These are phyloP conservation scores for Coniochaeta hoffmannii DNA, from an alignment of 2,329 filamentous ascomycete genomes.

Conservation along the genomic window DNA sequence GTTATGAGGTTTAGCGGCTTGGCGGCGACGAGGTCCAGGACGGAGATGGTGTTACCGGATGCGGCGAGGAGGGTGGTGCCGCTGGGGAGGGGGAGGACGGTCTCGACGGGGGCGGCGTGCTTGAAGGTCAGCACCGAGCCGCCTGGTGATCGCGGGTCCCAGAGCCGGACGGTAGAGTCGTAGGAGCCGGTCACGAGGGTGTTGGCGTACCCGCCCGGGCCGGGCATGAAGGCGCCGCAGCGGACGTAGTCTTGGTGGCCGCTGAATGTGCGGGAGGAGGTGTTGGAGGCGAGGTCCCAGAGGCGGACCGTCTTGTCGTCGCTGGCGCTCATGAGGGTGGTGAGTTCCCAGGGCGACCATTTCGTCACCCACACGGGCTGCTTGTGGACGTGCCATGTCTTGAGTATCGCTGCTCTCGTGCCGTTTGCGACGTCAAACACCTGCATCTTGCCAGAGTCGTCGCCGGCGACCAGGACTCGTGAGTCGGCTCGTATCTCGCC, in stretches of 20 bases:
- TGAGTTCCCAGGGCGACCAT: conserved; percentile 86
- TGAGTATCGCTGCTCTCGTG: conserved; percentile 76
- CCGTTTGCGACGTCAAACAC: conserved; percentile 72
- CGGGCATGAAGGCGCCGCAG: conserved; percentile 77
- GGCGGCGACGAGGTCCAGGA: conserved; percentile 87
- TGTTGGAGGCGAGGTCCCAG: conserved; percentile 84
- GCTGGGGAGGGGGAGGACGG: conserved; percentile 78
- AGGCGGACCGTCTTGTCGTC: conserved; percentile 89
- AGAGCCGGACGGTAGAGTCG: conserved; percentile 85
- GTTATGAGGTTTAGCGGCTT: conserved; percentile 79
- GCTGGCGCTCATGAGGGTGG: conserved; percentile 77
- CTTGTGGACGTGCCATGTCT: conserved; percentile 92
- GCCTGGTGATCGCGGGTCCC: conserved; percentile 75
- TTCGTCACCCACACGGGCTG: conserved; percentile 88
- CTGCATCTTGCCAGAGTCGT: conserved; percentile 87
- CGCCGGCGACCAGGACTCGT: conserved; percentile 80
- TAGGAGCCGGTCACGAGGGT: conserved; percentile 88
- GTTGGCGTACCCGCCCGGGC: conserved; percentile 54
- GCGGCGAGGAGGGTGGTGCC: conserved; percentile 82
- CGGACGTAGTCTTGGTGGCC: conserved; percentile 93
- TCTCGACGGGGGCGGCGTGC: conserved; percentile 82
- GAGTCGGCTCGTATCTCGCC: conserved; percentile 86
- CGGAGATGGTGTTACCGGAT: conserved; percentile 78
- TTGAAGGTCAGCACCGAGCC: conserved; percentile 83
- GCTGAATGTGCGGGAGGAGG: conserved; percentile 67